Conservation (phyloP, 352 stramenopile genomes). For the Pythium angustatum region DNA sequence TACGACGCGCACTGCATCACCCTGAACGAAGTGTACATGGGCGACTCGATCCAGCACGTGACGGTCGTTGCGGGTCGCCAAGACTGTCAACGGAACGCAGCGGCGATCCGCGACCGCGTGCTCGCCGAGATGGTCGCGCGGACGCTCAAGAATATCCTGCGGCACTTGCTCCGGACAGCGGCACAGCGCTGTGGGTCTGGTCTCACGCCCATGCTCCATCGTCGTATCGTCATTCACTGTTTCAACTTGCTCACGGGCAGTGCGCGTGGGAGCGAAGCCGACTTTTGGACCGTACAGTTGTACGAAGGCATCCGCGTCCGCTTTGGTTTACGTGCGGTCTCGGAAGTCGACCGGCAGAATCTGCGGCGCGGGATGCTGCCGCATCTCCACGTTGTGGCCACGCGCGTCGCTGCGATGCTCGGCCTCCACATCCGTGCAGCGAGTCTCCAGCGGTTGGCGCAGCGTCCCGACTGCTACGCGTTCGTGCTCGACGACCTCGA, state of each 20-base stretch:
- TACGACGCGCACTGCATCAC: slow-evolving; percentile 66
- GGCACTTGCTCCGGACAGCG: slow-evolving; percentile 62
- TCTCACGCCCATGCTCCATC: slow-evolving; percentile 44
- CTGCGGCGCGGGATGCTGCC: slow-evolving; percentile 57
- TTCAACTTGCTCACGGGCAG: slow-evolving; percentile 76
- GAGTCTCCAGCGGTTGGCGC: slow-evolving; percentile 47
- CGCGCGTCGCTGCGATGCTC: slow-evolving; percentile 52
- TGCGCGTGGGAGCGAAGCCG: slow-evolving; percentile 46
- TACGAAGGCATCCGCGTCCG: slow-evolving; percentile 73
- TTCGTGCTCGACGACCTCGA: slow-evolving; percentile 82
- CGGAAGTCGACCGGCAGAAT: slow-evolving; percentile 78
- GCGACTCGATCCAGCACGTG: slow-evolving; percentile 78
- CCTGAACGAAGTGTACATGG: slow-evolving; percentile 50
- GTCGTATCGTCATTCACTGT: slow-evolving; percentile 49
- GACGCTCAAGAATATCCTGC: slow-evolving; percentile 87
- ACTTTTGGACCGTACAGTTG: slow-evolving; percentile 72
- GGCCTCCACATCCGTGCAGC: slow-evolving; percentile 45
- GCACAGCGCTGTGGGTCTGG: slow-evolving; percentile 40
- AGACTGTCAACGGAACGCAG: slow-evolving; percentile 56
- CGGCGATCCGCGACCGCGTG: slow-evolving; percentile 57
- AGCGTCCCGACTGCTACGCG: slow-evolving; percentile 60
- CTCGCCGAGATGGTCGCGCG: slow-evolving; percentile 88
- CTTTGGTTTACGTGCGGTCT: slow-evolving; percentile 69
- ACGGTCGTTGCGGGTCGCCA: slow-evolving; percentile 61
- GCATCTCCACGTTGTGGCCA: slow-evolving; percentile 54